Conservation (phyloP, 2,329 filamentous ascomycete genomes). For the Sclerotinia minor region DNA sequence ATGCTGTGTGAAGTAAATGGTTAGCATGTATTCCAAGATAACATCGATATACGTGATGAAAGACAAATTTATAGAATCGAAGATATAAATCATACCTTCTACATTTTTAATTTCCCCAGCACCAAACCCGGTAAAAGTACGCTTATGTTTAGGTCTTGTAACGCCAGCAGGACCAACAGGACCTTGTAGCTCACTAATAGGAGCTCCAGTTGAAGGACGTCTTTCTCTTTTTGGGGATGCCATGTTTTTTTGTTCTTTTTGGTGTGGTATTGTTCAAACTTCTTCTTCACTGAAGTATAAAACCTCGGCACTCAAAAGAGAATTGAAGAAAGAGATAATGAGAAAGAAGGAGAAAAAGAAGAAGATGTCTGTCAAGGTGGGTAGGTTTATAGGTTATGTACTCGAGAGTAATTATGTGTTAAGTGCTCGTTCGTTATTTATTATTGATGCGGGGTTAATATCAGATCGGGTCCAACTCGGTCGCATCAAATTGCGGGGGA, state of each 20-base stretch:
- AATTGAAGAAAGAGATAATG: neutral
- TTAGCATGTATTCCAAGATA: constrained; percentile 7
- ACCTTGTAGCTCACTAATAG: constrained; percentile 82
- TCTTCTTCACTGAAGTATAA: neutral
- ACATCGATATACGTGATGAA: neutral
- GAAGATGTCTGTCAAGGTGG: neutral
- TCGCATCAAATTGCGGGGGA: neutral
- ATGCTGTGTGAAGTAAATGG: constrained; percentile 48
- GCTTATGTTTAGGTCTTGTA: constrained; percentile 89
- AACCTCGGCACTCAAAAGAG: neutral
- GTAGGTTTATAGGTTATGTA: neutral
- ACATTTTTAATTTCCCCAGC: constrained; percentile 89
- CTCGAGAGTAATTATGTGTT: constrained; percentile 3
- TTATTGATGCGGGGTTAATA: constrained; percentile 6
- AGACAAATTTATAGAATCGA: neutral
- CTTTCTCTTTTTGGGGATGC: constrained; percentile 57
- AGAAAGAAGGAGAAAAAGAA: neutral
- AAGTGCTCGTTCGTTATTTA: constrained; percentile 3
- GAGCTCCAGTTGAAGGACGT: constrained; percentile 76
- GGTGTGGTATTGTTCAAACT: neutral
- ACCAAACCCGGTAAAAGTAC: constrained; percentile 93
- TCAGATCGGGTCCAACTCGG: constrained; percentile 9
- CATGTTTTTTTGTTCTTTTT: neutral
- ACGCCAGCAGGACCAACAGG: constrained; percentile 78
- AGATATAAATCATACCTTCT: constrained; percentile 61